Base-by-base conservation (phyloP, 768 basidiomycete genomes). In the Infundibulicybe gibba region DNA sequence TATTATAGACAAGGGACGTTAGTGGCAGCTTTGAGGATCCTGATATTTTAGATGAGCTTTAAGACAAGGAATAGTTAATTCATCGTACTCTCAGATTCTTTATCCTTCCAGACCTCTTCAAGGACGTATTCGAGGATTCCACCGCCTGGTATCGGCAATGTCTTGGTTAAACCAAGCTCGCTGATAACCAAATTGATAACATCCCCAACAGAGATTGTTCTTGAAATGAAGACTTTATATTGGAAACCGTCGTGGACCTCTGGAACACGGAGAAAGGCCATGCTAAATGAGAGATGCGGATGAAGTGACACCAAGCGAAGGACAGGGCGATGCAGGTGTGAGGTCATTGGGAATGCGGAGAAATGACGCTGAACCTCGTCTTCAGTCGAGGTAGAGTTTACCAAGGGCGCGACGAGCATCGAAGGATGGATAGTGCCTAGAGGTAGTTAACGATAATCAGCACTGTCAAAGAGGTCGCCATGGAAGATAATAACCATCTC, bases 241-340 rank as follows among this genome's bases (percentile, higher is more conserved):
- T 68, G 56, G 55, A 83, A 90, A 2, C 74, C 83, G 54, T 92
- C 90, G 43, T 83, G 77, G 48, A 92, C 79, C 61, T 90, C 85
- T 2, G 88, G 88, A 13, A 92, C 78, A 39, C 86, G 80, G 37
- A 75, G 61, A 62, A 90, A 87, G 0, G 70, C 58, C 33, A 87
- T 57, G 2, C 67, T 63, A 16, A 85, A 37, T 0, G 72, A 71
- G n/a, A 88, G 71, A 13, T 69, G 62, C 3, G 82, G 75, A 54
- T 91, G 79, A 2, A 84, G 69, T 5, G 86, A 86, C 2, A 92
- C 82, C 37, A 94, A 69, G 1, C 89, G 84, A 34, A 92, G 61
- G 3, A 73, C 64, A 9, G 90, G 83, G 2, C 70, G 69, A 56
- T 86, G 85, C 32, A 87, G 67, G 61, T 86, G 84, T 0, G 77